A percentile compares a stretch with the other conserved stretches of the same genome.
Evolutionary conservation across 2,329 filamentous ascomycete genomes (phyloP).

Genomic region (Aspergillus sp.): DNA sequence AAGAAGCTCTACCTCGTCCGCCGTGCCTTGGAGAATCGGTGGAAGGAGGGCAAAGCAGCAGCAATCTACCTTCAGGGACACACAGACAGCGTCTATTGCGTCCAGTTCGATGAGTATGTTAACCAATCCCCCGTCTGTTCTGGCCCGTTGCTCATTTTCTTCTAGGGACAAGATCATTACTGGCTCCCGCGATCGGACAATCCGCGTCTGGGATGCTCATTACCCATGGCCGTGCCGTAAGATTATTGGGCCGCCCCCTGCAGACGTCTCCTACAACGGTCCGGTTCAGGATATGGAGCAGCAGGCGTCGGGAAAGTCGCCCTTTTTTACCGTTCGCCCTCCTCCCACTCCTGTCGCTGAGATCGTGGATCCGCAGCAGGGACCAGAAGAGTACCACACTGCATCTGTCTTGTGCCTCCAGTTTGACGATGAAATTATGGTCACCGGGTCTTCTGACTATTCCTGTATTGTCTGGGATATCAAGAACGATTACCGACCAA

Average conservation of each 20-base stretch:
- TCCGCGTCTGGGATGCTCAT: slow-evolving; percentile 93
- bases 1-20: slow-evolving; percentile 79
- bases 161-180: slow-evolving; percentile 88
- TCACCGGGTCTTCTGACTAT: slow-evolving; percentile 90
- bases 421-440: slow-evolving; percentile 88
- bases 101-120: slow-evolving; percentile 92
- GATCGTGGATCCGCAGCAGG: slow-evolving; percentile 42
- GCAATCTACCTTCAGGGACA: slow-evolving; percentile 91
- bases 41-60: slow-evolving; percentile 74
- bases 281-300: slow-evolving; percentile 51
- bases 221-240: slow-evolving; percentile 76
- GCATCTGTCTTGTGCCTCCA: slow-evolving; percentile 94
- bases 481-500: slow-evolving; percentile 72
- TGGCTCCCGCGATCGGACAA: slow-evolving; percentile 90
- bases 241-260: slow-evolving; percentile 76
- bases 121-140: neutral
- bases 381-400: slow-evolving; percentile 66
- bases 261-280: slow-evolving; percentile 36
- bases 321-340: slow-evolving; percentile 50
- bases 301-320: slow-evolving; percentile 41
- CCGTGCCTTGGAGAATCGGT: slow-evolving; percentile 72
- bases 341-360: slow-evolving; percentile 55
- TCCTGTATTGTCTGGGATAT: slow-evolving; percentile 91
- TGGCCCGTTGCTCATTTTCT: slow-evolving; percentile 34
- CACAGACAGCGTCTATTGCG: slow-evolving; percentile 93